Conservation (phyloP, 495 filamentous ascomycete species). For the Penicillium salamii region DNA sequence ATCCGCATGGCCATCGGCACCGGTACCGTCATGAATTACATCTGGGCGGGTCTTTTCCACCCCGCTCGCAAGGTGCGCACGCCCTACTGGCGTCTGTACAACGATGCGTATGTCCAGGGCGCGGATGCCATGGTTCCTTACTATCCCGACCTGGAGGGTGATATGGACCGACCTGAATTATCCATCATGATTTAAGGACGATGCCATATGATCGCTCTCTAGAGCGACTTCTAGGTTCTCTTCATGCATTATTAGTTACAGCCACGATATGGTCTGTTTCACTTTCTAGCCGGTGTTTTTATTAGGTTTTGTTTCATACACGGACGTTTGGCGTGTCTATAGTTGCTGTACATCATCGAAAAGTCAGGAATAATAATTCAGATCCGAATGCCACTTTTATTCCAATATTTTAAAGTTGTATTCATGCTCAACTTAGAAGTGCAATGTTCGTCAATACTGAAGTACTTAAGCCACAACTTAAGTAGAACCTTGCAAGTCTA, state of each 20-base stretch:
- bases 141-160: constrained; percentile 80
- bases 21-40: constrained; percentile 90
- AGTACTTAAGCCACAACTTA: too few species aligned
- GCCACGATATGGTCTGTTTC: constrained; percentile 11
- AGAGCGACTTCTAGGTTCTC: constrained; percentile 17
- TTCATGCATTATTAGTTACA: constrained; percentile 17
- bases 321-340: constrained; percentile 25
- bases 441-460: too few species aligned
- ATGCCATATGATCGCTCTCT: constrained; percentile 12
- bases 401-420: neutral
- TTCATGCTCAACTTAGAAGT: too few species aligned
- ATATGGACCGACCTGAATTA: constrained; percentile 73
- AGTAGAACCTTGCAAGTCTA: too few species aligned
- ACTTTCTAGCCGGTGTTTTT: constrained; percentile 22
- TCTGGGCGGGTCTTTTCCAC: constrained; percentile 97
- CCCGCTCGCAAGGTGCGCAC: constrained; percentile 88
- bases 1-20: constrained; percentile 91
- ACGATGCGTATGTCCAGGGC: constrained; percentile 91
- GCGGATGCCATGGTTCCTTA: constrained; percentile 96
- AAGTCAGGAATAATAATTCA: constrained; percentile 14
- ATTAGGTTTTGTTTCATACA: constrained; percentile 14
- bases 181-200: constrained; percentile 70
- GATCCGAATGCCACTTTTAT: neutral
- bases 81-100: constrained; percentile 95
- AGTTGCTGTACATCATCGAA: constrained; percentile 27